These are phyloP conservation scores for Dendryphion nanum DNA, from an alignment of 2,329 filamentous ascomycete genomes.

Conservation along the genomic window DNA sequence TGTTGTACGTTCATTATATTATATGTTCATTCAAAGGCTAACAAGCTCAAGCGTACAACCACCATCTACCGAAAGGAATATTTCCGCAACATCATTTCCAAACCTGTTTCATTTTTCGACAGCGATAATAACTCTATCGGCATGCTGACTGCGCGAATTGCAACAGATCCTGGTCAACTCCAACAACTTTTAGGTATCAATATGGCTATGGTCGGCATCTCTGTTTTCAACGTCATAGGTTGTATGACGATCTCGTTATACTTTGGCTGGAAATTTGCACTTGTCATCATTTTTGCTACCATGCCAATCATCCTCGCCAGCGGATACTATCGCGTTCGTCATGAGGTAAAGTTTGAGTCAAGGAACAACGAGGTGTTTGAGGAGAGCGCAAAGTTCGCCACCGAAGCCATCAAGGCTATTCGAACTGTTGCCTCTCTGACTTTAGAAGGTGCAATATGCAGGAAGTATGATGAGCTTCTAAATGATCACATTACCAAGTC, in stretches of 20 bases:
- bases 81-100: slow-evolving; percentile 55
- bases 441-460: slow-evolving; percentile 61
- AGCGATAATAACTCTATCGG: slow-evolving; percentile 56
- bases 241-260: slow-evolving; percentile 63
- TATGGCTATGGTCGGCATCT: slow-evolving; percentile 56
- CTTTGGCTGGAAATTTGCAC: slow-evolving; percentile 72
- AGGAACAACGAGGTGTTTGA: slow-evolving; percentile 65
- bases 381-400: slow-evolving; percentile 68
- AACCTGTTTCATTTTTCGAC: slow-evolving; percentile 59
- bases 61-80: slow-evolving; percentile 53
- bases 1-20: slow-evolving; percentile 39
- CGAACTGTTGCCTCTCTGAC: slow-evolving; percentile 67
- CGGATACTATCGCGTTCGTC: slow-evolving; percentile 49
- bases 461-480: slow-evolving; percentile 59
- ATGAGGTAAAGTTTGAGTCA: slow-evolving; percentile 62
- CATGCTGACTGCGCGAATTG: slow-evolving; percentile 55
- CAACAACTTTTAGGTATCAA: slow-evolving; percentile 61
- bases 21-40: no score
- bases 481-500: slow-evolving; percentile 56
- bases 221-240: slow-evolving; percentile 62
- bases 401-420: slow-evolving; percentile 68
- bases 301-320: slow-evolving; percentile 48
- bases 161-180: slow-evolving; percentile 56
- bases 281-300: slow-evolving; percentile 61
- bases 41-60: slow-evolving; percentile 4